Evolutionary conservation across 148 eudicot species (phyloP), one percentile per base, ranked within the genome.

Genomic region (Agrostemma githago): DNA sequence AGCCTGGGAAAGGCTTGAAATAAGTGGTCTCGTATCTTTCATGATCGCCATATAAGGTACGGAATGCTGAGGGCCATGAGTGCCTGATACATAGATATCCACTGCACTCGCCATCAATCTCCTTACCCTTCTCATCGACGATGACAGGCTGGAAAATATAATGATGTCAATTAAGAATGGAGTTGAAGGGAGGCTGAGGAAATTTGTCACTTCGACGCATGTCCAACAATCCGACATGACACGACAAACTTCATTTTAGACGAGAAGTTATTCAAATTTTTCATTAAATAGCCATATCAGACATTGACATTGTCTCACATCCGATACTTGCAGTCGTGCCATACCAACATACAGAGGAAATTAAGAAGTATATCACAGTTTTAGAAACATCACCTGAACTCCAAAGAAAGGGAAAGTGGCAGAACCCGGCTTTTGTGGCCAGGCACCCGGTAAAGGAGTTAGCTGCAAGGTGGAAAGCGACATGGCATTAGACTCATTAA

Each of bases 41-140:
- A 78, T 96, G 97, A 82, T 96, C 99, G 66, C 91, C 97, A 74
- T 84, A 92, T 73, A 96, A 89, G 42, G 99, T 96, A 60, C 99
- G 91, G 84, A 96, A 96, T 66, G 99, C 97, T 74, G 96, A 89
- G 39, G 99, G 99, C 99, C 99, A 96, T 75, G 99, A 96, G 79
- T 81, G 75, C 79, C 84, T 92, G 62, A 96, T 81, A 79, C 99
- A 96, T 70, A 96, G 80, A 79, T 89, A 96, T 69, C 99, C 99
- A 66, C 89, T 96, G 84, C 99, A 92, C 80, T 92, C 95, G 21
- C 99, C 99, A 72, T 96, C 95, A 64, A 96, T 75, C 74, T 96
- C 99, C 40, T 77, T 80, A 17, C 99, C 99, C 84, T 96, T 96
- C 81, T 96, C 99, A 80, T 96, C 99, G 48, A 96, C 99, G 76